These are phyloP conservation scores for Epichloe hybrida DNA, from an alignment of 2,329 filamentous ascomycete species.

Conservation along the genomic window DNA sequence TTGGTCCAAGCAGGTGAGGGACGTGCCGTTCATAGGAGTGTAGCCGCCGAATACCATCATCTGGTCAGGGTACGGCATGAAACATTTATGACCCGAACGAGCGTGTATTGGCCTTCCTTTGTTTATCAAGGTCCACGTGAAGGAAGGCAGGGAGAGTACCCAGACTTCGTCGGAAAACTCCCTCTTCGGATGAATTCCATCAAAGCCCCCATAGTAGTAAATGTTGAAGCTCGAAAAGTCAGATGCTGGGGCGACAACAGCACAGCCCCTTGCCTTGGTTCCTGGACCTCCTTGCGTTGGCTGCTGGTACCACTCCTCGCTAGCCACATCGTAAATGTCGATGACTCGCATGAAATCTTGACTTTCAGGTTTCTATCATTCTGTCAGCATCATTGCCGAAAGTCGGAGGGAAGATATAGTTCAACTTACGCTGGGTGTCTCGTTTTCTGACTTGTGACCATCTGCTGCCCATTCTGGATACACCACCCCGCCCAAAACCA, in stretches of 20 bases:
- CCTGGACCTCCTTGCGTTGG: conserved; percentile 46
- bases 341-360: conserved; percentile 58
- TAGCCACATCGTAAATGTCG: conserved; percentile 64
- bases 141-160: conserved; percentile 71
- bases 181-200: conserved; percentile 29
- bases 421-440: conserved; percentile 20
- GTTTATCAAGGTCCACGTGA: conserved; percentile 55
- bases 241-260: conserved; percentile 56
- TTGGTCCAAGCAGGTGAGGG: conserved; percentile 33
- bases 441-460: conserved; percentile 15
- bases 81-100: conserved; percentile 62
- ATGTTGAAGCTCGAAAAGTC: conserved; percentile 68
- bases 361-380: conserved; percentile 43
- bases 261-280: conserved; percentile 53
- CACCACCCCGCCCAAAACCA: conserved; percentile 64
- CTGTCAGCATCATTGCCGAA: conserved; percentile 1
- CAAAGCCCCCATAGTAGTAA: conserved; percentile 72
- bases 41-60: conserved; percentile 69
- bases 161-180: conserved; percentile 55
- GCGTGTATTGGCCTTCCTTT: conserved; percentile 36
- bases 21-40: conserved; percentile 16
- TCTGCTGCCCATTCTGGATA: conserved; percentile 37
- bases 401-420: not conserved
- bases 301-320: conserved; percentile 55
- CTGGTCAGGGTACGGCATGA: conserved; percentile 63